A percentile compares a stretch with the other conserved stretches of the same genome.
These are phyloP conservation scores for Calamus simplicifolius DNA, from an alignment of 176 grass and related monocot genomes.

Conservation along the genomic window DNA sequence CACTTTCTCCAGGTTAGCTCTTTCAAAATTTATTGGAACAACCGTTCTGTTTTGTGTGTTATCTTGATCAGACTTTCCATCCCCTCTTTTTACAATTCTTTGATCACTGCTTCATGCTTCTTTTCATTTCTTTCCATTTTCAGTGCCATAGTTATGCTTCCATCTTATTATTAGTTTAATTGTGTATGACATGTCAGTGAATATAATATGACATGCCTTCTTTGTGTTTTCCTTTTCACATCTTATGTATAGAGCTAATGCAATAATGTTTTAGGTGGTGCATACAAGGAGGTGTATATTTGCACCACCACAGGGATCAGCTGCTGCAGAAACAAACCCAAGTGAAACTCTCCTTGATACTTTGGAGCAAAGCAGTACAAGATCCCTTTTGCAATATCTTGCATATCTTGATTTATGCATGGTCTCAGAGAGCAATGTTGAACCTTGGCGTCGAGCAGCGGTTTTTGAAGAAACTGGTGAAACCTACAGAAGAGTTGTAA, in stretches of 20 bases:
- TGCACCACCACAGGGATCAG: conserved; percentile 73
- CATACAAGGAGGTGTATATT: conserved; percentile 87
- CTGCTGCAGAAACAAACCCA: conserved; percentile 73
- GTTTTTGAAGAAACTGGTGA: conserved; percentile 92
- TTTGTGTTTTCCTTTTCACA: neutral
- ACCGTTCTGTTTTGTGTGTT: too few species aligned
- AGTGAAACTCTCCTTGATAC: conserved; percentile 72
- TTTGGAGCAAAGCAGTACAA: conserved; percentile 63
- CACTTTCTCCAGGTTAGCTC: conserved; percentile 79
- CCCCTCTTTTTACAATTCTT: too few species aligned
- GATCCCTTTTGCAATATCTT: conserved; percentile 74
- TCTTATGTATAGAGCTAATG: too few species aligned
- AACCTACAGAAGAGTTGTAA: conserved; percentile 71
- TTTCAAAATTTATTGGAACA: neutral
- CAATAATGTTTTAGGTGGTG: conserved; percentile 46
- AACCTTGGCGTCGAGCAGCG: conserved; percentile 70
- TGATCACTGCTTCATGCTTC: too few species aligned
- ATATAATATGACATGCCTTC: neutral
- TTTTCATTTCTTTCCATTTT: too few species aligned
- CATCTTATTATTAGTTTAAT: too few species aligned
- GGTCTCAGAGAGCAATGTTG: conserved; percentile 73
- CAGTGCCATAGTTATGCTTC: too few species aligned
- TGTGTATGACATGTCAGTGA: neutral
- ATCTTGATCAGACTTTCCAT: too few species aligned
- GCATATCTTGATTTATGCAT: conserved; percentile 84